phyloP scores from a whole-genome alignment of 2,329 filamentous ascomycete genomes.

The Pseudogymnoascus sp. region DNA sequence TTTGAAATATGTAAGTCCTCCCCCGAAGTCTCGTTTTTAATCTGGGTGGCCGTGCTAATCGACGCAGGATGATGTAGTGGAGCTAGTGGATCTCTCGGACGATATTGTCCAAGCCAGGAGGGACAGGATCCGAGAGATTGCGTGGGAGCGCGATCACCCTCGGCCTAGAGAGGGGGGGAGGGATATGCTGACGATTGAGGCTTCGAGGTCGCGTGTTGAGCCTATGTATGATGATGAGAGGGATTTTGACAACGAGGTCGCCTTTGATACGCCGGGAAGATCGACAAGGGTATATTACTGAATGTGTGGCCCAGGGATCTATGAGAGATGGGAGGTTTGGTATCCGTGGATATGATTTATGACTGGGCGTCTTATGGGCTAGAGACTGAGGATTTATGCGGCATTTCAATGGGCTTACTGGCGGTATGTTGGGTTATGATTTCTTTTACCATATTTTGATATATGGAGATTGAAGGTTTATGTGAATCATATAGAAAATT shows the following conservation, averaged over 20 bases:
- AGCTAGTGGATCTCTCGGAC: constrained; percentile 74
- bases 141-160: constrained; percentile 49
- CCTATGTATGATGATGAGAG: constrained; percentile 49
- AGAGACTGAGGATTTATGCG: neutral
- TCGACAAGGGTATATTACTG: constrained; percentile 1
- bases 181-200: constrained; percentile 10
- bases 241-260: constrained; percentile 58
- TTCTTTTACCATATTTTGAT: neutral
- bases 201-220: constrained; percentile 18
- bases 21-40: neutral
- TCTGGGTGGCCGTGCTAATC: constrained; percentile 26
- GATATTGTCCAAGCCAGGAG: constrained; percentile 61
- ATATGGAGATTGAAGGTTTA: neutral
- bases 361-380: neutral
- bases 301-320: neutral
- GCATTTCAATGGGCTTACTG: neutral
- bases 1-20: constrained; percentile 64
- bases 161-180: constrained; percentile 31
- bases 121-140: constrained; percentile 43
- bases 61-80: constrained; percentile 71
- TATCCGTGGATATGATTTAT: neutral
- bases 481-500: neutral
- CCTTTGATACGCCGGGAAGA: constrained; percentile 41
- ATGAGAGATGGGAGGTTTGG: neutral
- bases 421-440: neutral